Conservation (phyloP, 148 eudicot genomes). For the Cornus suecica region DNA sequence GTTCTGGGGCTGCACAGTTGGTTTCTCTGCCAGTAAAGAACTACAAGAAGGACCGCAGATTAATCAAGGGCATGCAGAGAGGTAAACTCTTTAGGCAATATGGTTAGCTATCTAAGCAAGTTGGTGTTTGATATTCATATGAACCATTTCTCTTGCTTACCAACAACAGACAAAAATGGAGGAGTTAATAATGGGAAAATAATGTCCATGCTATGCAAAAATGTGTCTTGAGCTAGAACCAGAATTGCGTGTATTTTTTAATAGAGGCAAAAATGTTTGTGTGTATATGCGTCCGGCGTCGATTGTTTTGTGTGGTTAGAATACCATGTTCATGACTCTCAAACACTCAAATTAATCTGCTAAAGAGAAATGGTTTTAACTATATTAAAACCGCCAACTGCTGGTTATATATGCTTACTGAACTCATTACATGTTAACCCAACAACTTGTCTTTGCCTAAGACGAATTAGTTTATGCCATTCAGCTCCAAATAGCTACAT, state of each 20-base stretch:
- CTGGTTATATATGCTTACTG: neutral
- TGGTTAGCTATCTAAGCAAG: neutral
- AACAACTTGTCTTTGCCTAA: neutral
- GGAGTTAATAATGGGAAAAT: neutral
- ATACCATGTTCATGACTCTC: neutral
- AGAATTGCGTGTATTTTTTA: too few relatives aligned
- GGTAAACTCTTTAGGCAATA: slow-evolving; percentile 35
- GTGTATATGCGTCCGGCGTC: neutral
- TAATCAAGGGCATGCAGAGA: slow-evolving; percentile 96
- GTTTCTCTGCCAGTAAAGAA: slow-evolving; percentile 77
- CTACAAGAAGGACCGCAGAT: slow-evolving; percentile 73
- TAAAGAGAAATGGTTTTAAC: neutral
- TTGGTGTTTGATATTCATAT: slow-evolving; percentile 4
- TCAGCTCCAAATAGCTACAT: neutral
- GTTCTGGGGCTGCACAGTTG: slow-evolving; percentile 91
- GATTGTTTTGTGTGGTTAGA: neutral
- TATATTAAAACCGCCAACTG: neutral
- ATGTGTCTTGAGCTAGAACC: too few relatives aligned
- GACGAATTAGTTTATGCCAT: neutral
- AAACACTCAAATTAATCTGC: neutral
- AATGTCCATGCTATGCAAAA: neutral
- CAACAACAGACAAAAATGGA: too few relatives aligned
- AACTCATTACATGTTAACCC: neutral
- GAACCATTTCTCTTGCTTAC: too few relatives aligned
- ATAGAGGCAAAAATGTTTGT: too few relatives aligned